These are phyloP conservation scores for Diospyros lotus DNA, from an alignment of 148 eudicot species.

Conservation along the genomic window DNA sequence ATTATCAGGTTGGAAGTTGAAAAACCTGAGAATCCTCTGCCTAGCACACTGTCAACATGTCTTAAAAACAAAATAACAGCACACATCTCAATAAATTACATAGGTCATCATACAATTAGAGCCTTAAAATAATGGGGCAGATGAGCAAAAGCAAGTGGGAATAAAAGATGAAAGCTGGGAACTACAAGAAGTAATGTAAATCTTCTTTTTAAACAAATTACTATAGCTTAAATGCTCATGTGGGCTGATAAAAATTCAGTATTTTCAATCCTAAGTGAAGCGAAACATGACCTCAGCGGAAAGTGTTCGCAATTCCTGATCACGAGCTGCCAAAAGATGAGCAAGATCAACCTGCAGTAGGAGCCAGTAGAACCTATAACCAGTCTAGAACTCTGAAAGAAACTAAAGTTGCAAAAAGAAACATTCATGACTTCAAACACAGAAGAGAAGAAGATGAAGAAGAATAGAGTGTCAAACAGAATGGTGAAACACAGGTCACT, in stretches of 20 bases:
- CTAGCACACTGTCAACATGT: slow-evolving; percentile 2
- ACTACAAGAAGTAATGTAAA: neutral
- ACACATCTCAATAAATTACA: neutral
- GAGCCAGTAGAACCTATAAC: slow-evolving; percentile 15
- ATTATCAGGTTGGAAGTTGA: neutral
- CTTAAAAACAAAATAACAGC: neutral
- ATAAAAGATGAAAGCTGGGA: neutral
- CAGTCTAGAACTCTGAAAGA: neutral
- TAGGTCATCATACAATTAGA: neutral
- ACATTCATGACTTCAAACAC: neutral
- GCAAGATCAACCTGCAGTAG: slow-evolving; percentile 89
- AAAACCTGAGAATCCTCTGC: neutral
- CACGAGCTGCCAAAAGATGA: slow-evolving; percentile 94
- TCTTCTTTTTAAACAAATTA: neutral
- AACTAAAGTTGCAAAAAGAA: neutral
- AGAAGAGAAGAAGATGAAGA: too few relatives aligned
- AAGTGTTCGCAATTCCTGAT: slow-evolving; percentile 92
- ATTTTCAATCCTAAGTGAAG: neutral
- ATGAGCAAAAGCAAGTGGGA: neutral
- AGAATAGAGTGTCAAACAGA: neutral
- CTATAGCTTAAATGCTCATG: neutral
- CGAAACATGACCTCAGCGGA: slow-evolving; percentile 82
- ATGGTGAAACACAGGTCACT: neutral
- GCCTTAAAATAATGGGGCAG: neutral
- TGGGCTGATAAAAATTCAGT: neutral